Evolutionary conservation across 1,139 yeast species (phyloP).

Genomic region (Meyerozyma athensensis): DNA sequence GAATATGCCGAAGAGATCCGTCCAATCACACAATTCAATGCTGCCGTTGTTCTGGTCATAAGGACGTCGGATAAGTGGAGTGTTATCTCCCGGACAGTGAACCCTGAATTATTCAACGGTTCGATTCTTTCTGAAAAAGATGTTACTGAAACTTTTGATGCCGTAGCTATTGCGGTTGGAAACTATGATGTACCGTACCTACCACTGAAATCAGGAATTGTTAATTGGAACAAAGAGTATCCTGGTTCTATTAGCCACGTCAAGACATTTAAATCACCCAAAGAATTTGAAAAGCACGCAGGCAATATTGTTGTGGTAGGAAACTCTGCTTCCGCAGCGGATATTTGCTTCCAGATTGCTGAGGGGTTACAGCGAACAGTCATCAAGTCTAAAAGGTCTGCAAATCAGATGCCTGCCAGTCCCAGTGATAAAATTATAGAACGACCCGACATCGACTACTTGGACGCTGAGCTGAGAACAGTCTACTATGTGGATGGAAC

Average conservation of each 20-base stretch:
- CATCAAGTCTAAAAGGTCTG: slow-evolving; percentile 43
- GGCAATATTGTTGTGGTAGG: slow-evolving; percentile 51
- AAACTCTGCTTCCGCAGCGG: slow-evolving; percentile 59
- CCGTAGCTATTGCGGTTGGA: slow-evolving; percentile 57
- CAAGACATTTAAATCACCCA: slow-evolving; percentile 50
- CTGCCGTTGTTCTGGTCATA: slow-evolving; percentile 24
- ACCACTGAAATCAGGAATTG: slow-evolving; percentile 52
- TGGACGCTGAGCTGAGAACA: slow-evolving; percentile 11
- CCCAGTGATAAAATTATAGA: slow-evolving; percentile 32
- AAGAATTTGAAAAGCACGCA: slow-evolving; percentile 22
- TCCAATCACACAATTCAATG: slow-evolving; percentile 29
- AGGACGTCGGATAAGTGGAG: not conserved
- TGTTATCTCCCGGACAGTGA: not conserved
- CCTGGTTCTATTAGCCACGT: slow-evolving; percentile 56
- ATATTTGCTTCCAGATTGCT: slow-evolving; percentile 49
- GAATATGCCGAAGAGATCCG: slow-evolving; percentile 38
- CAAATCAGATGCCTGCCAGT: slow-evolving; percentile 39
- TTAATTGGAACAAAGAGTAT: slow-evolving; percentile 38
- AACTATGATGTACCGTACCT: slow-evolving; percentile 52
- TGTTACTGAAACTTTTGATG: slow-evolving; percentile 39
- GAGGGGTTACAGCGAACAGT: slow-evolving; percentile 31
- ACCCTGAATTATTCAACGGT: slow-evolving; percentile 1
- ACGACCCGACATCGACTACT: slow-evolving; percentile 34
- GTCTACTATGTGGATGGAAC: not conserved
- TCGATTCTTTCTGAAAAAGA: not conserved